Percentiles rank a stretch among this genome's conserved stretches.
Evolutionary conservation across 352 stramenopile genomes (phyloP).

Genomic region (Globisporangium nunn): DNA sequence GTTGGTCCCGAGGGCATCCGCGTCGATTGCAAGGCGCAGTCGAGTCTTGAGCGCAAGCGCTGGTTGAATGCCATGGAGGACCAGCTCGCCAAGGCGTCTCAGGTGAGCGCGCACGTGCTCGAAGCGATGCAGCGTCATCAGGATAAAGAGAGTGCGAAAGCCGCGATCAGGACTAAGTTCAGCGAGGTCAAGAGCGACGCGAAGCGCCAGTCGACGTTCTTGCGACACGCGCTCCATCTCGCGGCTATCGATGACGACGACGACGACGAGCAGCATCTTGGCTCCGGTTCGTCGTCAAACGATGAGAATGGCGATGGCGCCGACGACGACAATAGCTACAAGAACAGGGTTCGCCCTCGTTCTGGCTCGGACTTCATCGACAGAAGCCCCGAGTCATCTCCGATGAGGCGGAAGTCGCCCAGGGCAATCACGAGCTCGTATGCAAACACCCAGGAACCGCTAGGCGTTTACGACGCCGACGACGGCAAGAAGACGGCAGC

Average conservation of each 20-base stretch:
- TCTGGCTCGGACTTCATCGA: constrained; percentile 37
- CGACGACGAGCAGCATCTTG: not conserved
- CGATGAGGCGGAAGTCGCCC: constrained; percentile 39
- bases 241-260: constrained; percentile 18
- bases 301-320: not conserved
- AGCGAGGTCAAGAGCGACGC: constrained; percentile 42
- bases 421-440: constrained; percentile 19
- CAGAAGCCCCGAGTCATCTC: constrained; percentile 59
- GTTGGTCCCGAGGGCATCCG: constrained; percentile 21
- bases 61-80: constrained; percentile 68
- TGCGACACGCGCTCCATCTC: constrained; percentile 41
- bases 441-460: constrained; percentile 20
- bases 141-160: constrained; percentile 28
- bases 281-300: not conserved
- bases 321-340: constrained; percentile 1
- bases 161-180: constrained; percentile 46
- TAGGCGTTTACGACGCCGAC: constrained; percentile 6
- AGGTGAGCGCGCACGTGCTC: constrained; percentile 28
- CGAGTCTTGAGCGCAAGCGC: constrained; percentile 57
- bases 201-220: constrained; percentile 31
- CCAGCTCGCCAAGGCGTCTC: constrained; percentile 20
- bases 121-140: constrained; percentile 29
- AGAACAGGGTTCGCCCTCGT: constrained; percentile 12
- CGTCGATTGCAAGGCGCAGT: constrained; percentile 49
- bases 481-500: constrained; percentile 3